Conservation (phyloP, 495 filamentous ascomycete species). For the Hypomontagnella monticulosa region DNA sequence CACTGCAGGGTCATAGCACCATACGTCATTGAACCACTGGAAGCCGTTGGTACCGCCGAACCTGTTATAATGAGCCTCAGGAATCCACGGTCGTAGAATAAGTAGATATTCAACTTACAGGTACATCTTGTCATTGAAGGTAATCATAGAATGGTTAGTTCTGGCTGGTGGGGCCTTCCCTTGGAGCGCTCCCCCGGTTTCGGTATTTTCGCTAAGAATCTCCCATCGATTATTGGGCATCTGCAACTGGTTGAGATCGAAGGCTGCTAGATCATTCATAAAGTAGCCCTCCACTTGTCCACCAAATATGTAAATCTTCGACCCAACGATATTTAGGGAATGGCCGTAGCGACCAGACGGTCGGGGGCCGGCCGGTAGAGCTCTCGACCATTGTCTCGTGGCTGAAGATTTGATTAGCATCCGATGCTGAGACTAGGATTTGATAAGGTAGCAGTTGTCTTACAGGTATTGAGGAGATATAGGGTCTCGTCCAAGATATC, state of each 20-base stretch:
- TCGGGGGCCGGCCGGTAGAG: constrained; percentile 81
- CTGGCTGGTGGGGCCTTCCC: constrained; percentile 85
- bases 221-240: constrained; percentile 92
- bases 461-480: constrained; percentile 98
- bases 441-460: constrained; percentile 48
- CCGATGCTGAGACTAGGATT: constrained; percentile 7
- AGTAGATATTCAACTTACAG: constrained; percentile 67
- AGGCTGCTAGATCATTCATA: constrained; percentile 97
- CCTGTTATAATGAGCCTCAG: constrained; percentile 56
- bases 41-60: constrained; percentile 97
- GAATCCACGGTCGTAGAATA: neutral
- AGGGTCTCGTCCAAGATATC: constrained; percentile 94
- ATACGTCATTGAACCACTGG: constrained; percentile 98
- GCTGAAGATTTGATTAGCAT: constrained; percentile 63
- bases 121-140: constrained; percentile 92
- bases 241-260: constrained; percentile 94
- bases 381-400: constrained; percentile 96
- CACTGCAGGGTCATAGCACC: constrained; percentile 86
- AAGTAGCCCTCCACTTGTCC: constrained; percentile 97
- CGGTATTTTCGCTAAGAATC: constrained; percentile 79
- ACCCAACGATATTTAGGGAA: constrained; percentile 93
- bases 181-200: constrained; percentile 69
- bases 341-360: constrained; percentile 95
- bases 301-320: constrained; percentile 96
- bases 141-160: constrained; percentile 94